Evolutionary conservation across 345 rosid species (phyloP).

Genomic region (Passiflora organensis): DNA sequence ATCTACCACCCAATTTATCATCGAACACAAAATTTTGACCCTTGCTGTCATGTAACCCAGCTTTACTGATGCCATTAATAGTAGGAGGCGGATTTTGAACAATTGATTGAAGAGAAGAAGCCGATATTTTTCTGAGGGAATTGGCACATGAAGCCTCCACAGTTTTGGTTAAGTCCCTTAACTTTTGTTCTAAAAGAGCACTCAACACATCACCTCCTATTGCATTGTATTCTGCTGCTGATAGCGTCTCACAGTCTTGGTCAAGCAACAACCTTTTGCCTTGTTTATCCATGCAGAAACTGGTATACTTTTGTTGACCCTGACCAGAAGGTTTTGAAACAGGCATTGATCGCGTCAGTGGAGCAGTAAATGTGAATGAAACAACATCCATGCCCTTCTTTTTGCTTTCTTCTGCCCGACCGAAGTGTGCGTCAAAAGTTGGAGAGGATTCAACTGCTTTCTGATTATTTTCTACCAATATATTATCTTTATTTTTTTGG

Average conservation of each 20-base stretch:
- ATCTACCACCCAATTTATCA: conserved; percentile 21
- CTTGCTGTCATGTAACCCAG: conserved; percentile 16
- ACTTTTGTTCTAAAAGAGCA: conserved; percentile 78
- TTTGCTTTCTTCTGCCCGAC: conserved; percentile 53
- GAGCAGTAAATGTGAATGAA: conserved; percentile 80
- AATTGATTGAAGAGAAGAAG: conserved; percentile 28
- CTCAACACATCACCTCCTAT: conserved; percentile 79
- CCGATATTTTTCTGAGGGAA: conserved; percentile 27
- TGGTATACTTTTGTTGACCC: conserved; percentile 18
- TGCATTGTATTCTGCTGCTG: conserved; percentile 55
- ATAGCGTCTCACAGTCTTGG: conserved; percentile 33
- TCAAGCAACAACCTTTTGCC: conserved; percentile 48
- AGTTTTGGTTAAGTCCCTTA: conserved; percentile 57
- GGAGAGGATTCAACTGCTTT: conserved; percentile 34
- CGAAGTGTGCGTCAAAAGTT: conserved; percentile 25
- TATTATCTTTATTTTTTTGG: conserved; percentile 38
- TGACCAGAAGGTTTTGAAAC: conserved; percentile 34
- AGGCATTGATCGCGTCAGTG: conserved; percentile 41
- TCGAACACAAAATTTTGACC: conserved; percentile 8
- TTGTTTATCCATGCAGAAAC: conserved; percentile 24
- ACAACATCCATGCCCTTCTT: conserved; percentile 70
- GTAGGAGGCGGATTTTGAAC: conserved; percentile 22
- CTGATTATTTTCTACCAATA: conserved; percentile 23
- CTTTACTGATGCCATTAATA: conserved; percentile 15
- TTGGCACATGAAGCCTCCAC: conserved; percentile 50